These are phyloP conservation scores for Monosporascus sp. DNA, from an alignment of 2,329 filamentous ascomycete genomes.

Conservation along the genomic window DNA sequence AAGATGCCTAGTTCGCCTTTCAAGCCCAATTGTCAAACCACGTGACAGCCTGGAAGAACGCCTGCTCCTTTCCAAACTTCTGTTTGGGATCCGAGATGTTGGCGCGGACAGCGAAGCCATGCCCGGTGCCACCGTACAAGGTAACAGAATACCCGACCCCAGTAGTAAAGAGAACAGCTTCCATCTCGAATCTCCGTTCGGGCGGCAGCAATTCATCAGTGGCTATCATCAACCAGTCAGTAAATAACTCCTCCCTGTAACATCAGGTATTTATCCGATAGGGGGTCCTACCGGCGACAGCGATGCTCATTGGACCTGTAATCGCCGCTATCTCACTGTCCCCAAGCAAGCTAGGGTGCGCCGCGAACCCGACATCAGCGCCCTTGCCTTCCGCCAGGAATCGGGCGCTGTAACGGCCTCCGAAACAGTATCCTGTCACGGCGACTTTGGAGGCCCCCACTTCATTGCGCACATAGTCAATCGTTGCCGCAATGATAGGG, in stretches of 20 bases:
- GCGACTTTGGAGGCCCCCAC: slow-evolving; percentile 49
- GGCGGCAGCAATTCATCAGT: slow-evolving; percentile 54
- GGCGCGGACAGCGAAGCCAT: slow-evolving; percentile 69
- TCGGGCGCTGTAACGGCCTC: slow-evolving; percentile 52
- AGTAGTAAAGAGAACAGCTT: slow-evolving; percentile 51
- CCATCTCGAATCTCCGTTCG: slow-evolving; percentile 50
- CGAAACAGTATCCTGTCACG: slow-evolving; percentile 61
- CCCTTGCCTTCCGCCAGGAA: slow-evolving; percentile 46
- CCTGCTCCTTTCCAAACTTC: slow-evolving; percentile 72
- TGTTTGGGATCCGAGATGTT: slow-evolving; percentile 47
- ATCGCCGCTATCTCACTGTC: slow-evolving; percentile 55
- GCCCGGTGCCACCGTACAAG: slow-evolving; percentile 62
- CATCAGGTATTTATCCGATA: neutral
- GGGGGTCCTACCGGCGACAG: slow-evolving; percentile 49
- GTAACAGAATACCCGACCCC: slow-evolving; percentile 60
- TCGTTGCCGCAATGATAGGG: slow-evolving; percentile 39
- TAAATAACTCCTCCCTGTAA: neutral
- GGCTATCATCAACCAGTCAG: slow-evolving; percentile 32
- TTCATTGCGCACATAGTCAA: slow-evolving; percentile 41
- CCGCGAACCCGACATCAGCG: slow-evolving; percentile 55
- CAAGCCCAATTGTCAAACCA: slow-evolving; percentile 62
- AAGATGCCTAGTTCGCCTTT: neutral
- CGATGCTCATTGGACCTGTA: slow-evolving; percentile 52
- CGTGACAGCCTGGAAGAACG: slow-evolving; percentile 67
- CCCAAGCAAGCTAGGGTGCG: slow-evolving; percentile 59